phyloP scores from a whole-genome alignment of 1,284 basidiomycete genomes.

The Boletus smithii region DNA sequence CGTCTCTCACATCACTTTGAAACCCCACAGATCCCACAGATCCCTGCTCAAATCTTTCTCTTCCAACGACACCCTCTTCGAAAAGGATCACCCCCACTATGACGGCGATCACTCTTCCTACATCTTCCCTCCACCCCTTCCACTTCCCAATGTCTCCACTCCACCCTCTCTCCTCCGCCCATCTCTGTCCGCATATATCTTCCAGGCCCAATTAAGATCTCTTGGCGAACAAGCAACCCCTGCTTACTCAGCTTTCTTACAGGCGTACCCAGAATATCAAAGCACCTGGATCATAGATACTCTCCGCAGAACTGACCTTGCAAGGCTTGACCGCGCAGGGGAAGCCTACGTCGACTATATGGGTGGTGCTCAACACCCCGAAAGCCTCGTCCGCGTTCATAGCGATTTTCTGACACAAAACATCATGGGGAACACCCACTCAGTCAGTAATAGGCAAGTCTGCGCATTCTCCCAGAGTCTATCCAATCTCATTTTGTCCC shows the following conservation, averaged over 20 bases:
- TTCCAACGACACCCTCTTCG: conserved; percentile 32
- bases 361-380: conserved; percentile 75
- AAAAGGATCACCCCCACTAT: conserved; percentile 28
- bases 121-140: background rate
- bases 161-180: conserved; percentile 4
- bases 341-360: conserved; percentile 83
- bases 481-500: conserved; percentile 5
- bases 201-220: conserved; percentile 20
- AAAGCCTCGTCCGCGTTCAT: conserved; percentile 66
- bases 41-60: conserved; percentile 33
- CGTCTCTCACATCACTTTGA: conserved; percentile 38
- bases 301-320: conserved; percentile 66
- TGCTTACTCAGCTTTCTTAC: conserved; percentile 43
- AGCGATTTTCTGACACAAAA: conserved; percentile 60
- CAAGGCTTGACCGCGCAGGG: conserved; percentile 54
- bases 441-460: conserved; percentile 67
- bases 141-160: background rate
- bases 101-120: conserved; percentile 14
- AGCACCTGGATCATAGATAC: conserved; percentile 66
- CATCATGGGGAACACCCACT: conserved; percentile 80
- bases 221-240: conserved; percentile 30
- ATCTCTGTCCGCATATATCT: conserved; percentile 29
- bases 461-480: background rate
- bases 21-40: conserved; percentile 36
- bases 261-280: conserved; percentile 49